Percentiles rank a stretch among this genome's conserved stretches.
Conservation (phyloP, 805 yeast genomes). For the Metschnikowia anglica region DNA sequence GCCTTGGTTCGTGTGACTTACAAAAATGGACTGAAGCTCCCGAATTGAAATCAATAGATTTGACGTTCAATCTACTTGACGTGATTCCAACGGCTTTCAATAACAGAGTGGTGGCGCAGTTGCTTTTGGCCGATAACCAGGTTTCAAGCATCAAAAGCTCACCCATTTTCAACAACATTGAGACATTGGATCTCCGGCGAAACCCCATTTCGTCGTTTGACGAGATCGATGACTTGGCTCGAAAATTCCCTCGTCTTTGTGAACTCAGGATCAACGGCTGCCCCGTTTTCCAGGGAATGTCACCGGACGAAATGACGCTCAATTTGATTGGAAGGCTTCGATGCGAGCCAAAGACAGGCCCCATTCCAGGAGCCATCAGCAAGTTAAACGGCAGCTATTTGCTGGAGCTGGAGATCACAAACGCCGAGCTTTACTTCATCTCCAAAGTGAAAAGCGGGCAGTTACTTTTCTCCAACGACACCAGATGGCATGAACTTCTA, state of each 20-base stretch:
- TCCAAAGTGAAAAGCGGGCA: conserved; percentile 43
- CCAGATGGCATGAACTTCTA: conserved; percentile 46
- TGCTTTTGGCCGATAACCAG: conserved; percentile 11
- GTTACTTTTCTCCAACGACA: conserved; percentile 18
- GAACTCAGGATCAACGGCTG: conserved; percentile 53
- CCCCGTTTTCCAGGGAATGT: conserved; percentile 42
- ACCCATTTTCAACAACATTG: conserved; percentile 2
- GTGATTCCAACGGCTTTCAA: conserved; percentile 8
- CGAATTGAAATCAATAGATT: conserved; percentile 17
- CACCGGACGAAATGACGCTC: conserved; percentile 33
- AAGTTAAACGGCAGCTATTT: conserved; percentile 61
- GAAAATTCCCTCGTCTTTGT: conserved; percentile 41
- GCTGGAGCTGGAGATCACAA: conserved; percentile 46
- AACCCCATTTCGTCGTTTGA: conserved; percentile 51
- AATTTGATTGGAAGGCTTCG: conserved; percentile 47
- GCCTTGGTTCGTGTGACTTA: conserved; percentile 23
- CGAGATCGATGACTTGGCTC: conserved; percentile 44
- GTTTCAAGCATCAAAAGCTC: conserved; percentile 2
- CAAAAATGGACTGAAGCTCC: conserved; percentile 9
- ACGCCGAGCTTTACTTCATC: conserved; percentile 69
- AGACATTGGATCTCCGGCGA: conserved; percentile 48
- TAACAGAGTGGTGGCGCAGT: neutral
- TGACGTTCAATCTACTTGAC: conserved; percentile 44
- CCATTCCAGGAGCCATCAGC: neutral
- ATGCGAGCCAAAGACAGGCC: conserved; percentile 18